Base-by-base conservation (phyloP, 306 rosid genomes). In the Dalbergia cultrata region DNA sequence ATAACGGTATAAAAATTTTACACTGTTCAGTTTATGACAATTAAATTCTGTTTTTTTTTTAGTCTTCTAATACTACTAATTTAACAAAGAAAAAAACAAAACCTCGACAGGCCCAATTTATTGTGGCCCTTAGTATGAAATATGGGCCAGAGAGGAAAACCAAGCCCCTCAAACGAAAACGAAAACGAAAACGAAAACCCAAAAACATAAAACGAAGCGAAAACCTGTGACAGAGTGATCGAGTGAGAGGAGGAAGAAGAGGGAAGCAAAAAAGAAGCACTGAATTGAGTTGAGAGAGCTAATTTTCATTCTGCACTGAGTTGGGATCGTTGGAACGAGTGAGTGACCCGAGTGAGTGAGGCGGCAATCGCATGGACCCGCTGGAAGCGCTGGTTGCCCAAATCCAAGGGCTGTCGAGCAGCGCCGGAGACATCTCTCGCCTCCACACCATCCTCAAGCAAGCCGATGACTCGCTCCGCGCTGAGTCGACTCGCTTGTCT, bases 331-430 rank as follows among this genome's bases (percentile, higher is more conserved):
- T 4, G 7, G 43, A 81, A 63, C 49, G 13, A 74, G 76, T 58
- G 70, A 80, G 34, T 74, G 4, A 43, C 19, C 10, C 17, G 17
- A 61, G 0, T 16, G 21, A 52, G 60, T 54, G 19, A 52, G 58
- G 44, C 18, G 4, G 70, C 39, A 13, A 22, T 26, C 31, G 53
- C 74, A 83, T 83, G 86, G 86, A 83, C 63, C 83, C 83, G 13
- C 73, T 83, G 0, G 83, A 83, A 67, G 81, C 77, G 5, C 56
- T 93, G 34, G 74, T 88, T 0, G 60, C 91, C 10, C 97, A 90
- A 86, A 95, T 95, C 77, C 87, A 83, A 83, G 87, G 91, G 43
- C 86, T 93, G 0, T 93, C 97, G 41, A 80, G 89, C 81, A 76
- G 60, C 71, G 34, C 90, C 45, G 37, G 56, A 52, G 87, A 83